Evolutionary conservation across 2,329 filamentous ascomycete genomes (phyloP), one percentile per base, ranked within the genome.

Genomic region (Pseudogymnoascus sp.): DNA sequence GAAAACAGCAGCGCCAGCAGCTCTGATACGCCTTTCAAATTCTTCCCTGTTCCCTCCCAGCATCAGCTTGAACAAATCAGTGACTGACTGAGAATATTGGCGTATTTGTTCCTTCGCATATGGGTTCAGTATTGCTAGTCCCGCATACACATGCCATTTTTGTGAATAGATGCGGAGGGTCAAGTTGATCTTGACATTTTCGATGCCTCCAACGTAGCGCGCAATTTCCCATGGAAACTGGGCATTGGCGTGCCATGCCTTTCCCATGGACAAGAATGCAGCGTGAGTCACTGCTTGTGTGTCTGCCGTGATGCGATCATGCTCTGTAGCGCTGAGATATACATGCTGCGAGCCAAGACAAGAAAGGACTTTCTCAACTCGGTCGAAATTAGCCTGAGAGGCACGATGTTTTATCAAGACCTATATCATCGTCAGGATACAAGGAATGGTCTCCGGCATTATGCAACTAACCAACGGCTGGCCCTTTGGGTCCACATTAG

Each of bases 121-220:
- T 0, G 95, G 95, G 75, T 99, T 99, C 64, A 99, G 83, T 72
- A 99, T 99, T 10, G 96, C 95, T 8, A 99, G 87, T 0, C 95
- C 95, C 19, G 95, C 95, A 76, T 99, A 99, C 64, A 99, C 95
- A 79, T 99, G 96, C 96, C 96, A 99, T 77, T 97, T 99, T 76
- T 97, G 96, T 65, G 89, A 88, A 79, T 97, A 99, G 78, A 99
- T 97, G 70, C 95, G 92, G 68, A 99, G 80, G 69, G 92, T 97
- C 69, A 97, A 87, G 78, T 99, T 99, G 79, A 97, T 96, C 79
- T 99, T 99, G 71, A 97, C 93, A 75, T 99, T 99, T 77, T 99
- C 95, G 71, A 99, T 96, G 62, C 95, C 96, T 64, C 95, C 95
- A 3, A 97, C 86, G 76, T 97, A 99, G 67, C 95, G 91, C n/a